These are phyloP conservation scores for Sarcodon aspratus DNA, from an alignment of 768 basidiomycete genomes.

Conservation along the genomic window DNA sequence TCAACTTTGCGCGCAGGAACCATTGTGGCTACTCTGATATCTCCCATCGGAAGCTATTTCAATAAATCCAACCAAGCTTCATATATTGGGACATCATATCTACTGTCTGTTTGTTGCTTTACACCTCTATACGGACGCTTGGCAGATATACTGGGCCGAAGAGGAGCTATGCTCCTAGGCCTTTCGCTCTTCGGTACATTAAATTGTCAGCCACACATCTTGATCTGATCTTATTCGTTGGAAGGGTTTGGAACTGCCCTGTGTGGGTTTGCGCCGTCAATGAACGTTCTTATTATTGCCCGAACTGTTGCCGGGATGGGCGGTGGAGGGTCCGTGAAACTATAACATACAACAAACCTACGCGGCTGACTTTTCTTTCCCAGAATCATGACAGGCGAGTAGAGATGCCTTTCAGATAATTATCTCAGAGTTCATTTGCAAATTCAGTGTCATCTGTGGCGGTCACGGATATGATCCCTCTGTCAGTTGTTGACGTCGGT, in stretches of 20 bases:
- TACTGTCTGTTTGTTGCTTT: conserved; percentile 84
- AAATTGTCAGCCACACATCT: not conserved
- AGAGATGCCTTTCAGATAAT: conserved; percentile 9
- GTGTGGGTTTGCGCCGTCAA: conserved; percentile 81
- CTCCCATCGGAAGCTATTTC: conserved; percentile 81
- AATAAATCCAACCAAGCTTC: conserved; percentile 69
- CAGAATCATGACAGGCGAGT: conserved; percentile 76
- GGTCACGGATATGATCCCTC: conserved; percentile 79
- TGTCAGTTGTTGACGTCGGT: conserved; percentile 37
- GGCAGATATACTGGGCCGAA: conserved; percentile 77
- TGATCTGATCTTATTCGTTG: conserved; percentile 1
- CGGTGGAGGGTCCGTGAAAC: conserved; percentile 68
- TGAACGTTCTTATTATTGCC: conserved; percentile 71
- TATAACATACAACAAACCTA: conserved; percentile 3
- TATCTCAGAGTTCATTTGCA: conserved; percentile 6
- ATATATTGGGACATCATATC: conserved; percentile 83
- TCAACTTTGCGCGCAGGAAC: conserved; percentile 37
- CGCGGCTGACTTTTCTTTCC: conserved; percentile 7
- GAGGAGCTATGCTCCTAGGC: conserved; percentile 79
- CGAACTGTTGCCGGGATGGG: conserved; percentile 87
- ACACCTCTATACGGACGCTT: conserved; percentile 82
- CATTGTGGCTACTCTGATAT: conserved; percentile 76
- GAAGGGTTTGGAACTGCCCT: conserved; percentile 72
- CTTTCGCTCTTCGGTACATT: conserved; percentile 68
- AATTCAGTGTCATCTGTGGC: conserved; percentile 68